phyloP scores from a whole-genome alignment of 192 early-diverging fungal species.

The Mortierella hygrophila region DNA sequence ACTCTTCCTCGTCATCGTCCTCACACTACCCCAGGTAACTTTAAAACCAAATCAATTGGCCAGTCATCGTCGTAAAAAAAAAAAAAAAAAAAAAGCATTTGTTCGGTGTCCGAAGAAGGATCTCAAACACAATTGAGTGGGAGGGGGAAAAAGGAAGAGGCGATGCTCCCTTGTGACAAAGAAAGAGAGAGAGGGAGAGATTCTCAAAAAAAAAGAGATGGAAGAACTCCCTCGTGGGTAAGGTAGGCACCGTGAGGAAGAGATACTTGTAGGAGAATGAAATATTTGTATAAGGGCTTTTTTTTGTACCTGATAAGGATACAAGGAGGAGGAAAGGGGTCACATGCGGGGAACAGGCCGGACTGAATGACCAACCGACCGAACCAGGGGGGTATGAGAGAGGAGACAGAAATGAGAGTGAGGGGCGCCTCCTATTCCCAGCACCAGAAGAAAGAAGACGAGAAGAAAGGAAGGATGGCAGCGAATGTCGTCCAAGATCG shows the following conservation, averaged over 20 bases:
- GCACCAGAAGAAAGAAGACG: neutral
- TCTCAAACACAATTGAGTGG: no score
- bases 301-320: conserved; percentile 1
- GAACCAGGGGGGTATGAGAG: neutral
- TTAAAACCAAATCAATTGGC: neutral
- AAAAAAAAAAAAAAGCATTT: neutral
- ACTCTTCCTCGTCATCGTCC: conserved; percentile 41
- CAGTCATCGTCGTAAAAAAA: no score
- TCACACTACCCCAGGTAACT: conserved; percentile 37
- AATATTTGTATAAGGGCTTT: neutral
- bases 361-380: neutral
- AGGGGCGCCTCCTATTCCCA: neutral
- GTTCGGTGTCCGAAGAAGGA: neutral
- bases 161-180: conserved; percentile 7
- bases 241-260: neutral
- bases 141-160: neutral
- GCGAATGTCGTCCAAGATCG: neutral
- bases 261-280: conserved; percentile 12
- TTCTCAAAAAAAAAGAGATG: neutral
- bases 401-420: neutral
- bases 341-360: conserved; percentile 21
- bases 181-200: neutral
- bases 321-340: neutral
- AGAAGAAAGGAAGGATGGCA: neutral
- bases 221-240: conserved; percentile 10